Evolutionary conservation across 148 eudicot genomes (phyloP), one percentile per base, ranked within the genome.

Genomic region (Silene conica): DNA sequence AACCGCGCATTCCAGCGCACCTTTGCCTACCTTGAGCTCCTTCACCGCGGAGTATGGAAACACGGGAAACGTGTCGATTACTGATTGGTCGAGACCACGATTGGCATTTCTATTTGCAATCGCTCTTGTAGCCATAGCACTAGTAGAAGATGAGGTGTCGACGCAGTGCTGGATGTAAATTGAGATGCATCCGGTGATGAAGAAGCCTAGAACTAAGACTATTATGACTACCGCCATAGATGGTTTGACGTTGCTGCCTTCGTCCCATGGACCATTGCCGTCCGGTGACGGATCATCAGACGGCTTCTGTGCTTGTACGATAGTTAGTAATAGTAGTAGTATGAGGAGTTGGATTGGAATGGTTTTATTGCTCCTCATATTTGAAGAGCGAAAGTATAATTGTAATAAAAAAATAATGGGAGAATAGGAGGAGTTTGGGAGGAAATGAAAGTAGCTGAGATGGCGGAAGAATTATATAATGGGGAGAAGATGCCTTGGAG

Each of bases 1-100:
- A 28, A 87, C 78, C 9, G 90, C 90, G 75, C 90, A 87, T 18
- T 85, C 86, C 0, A 84, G 79, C 25, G 82, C 59, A 14, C 80
- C 76, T 71, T 85, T 85, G 0, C 88, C 86, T 41, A 83, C 66
- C 55, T 85, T 83, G 16, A 54, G 66, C 10, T 74, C 79, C 63
- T 79, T 84, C 0, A 87, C 78, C 1, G 69, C 78, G 0, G 86
- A 69, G 79, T 80, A 87, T 0, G 12, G 38, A 25, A 87, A 80
- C 0, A 74, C 64, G 4, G 90, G 90, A 50, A 82, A 74, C 16
- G 78, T 43, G 4, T 78, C 86, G 34, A 84, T 76, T 3, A 74
- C 71, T 1, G 75, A 38, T 15, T 57, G 52, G 15, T 76, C 83
- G 8, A 82, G 78, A 4, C 87, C 87, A 6, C 75, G 79, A 1